Percentiles rank a stretch among this genome's conserved stretches.
These are phyloP conservation scores for Tylopilus orsonianus DNA, from an alignment of 1,284 basidiomycete genomes.

Conservation along the genomic window DNA sequence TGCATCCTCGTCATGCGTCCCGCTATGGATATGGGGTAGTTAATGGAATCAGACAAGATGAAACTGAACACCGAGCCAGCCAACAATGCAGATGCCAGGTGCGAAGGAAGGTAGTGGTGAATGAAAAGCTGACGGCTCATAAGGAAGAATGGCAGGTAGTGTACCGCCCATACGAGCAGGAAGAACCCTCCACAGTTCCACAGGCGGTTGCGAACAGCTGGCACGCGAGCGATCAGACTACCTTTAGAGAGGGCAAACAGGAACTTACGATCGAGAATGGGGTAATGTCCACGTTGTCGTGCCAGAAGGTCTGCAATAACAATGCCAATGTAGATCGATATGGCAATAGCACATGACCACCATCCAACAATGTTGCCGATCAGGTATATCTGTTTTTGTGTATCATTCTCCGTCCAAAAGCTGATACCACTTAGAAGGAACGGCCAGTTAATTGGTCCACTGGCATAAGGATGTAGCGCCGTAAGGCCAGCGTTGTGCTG, in stretches of 20 bases:
- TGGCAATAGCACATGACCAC: constrained; percentile 88
- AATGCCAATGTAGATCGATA: constrained; percentile 89
- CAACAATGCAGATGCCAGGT: constrained; percentile 88
- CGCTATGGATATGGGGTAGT: constrained; percentile 83
- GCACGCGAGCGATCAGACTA: constrained; percentile 10
- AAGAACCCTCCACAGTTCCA: constrained; percentile 98
- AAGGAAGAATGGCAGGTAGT: constrained; percentile 97
- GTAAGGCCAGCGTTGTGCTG: constrained; percentile 98
- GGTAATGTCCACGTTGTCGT: constrained; percentile 79
- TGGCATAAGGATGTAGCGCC: constrained; percentile 94
- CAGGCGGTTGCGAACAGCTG: constrained; percentile 86
- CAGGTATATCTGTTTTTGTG: constrained; percentile 92
- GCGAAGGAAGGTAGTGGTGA: constrained; percentile 97
- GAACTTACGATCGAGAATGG: constrained; percentile 81
- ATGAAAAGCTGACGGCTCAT: constrained; percentile 97
- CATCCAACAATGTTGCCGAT: constrained; percentile 94
- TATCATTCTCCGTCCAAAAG: constrained; percentile 92
- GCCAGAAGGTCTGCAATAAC: constrained; percentile 88
- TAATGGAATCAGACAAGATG: constrained; percentile 87
- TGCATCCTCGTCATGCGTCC: constrained; percentile 62
- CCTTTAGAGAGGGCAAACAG: background rate
- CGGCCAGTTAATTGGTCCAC: constrained; percentile 95
- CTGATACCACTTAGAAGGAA: constrained; percentile 94
- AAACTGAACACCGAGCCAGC: constrained; percentile 93
- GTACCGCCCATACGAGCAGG: constrained; percentile 89